phyloP scores from a whole-genome alignment of 345 rosid species.

The Syzygium oleosum region DNA sequence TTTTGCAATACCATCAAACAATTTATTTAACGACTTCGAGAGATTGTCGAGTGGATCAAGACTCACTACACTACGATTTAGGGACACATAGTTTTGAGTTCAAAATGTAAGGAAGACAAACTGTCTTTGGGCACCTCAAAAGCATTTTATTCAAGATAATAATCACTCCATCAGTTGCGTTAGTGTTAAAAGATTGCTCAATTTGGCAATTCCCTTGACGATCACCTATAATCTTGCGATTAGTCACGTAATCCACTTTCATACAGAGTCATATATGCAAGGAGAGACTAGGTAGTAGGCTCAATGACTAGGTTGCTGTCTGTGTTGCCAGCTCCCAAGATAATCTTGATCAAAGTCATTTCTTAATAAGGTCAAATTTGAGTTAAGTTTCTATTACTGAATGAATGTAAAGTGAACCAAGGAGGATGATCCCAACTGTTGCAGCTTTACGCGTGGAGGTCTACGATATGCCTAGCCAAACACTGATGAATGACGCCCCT shows the following conservation, averaged over 20 bases:
- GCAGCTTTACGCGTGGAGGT: conserved; percentile 7
- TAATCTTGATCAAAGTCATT: not conserved
- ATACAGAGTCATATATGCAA: not conserved
- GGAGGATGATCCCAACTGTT: conserved; percentile 5
- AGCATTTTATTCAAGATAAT: not conserved
- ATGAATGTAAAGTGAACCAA: conserved; percentile 5
- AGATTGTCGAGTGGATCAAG: not conserved
- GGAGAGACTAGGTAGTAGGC: not conserved
- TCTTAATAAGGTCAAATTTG: not conserved
- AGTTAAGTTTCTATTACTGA: not conserved
- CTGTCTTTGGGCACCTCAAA: not conserved
- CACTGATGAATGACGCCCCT: not conserved
- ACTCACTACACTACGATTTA: not conserved
- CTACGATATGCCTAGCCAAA: not conserved
- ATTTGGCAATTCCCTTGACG: not conserved
- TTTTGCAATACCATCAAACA: not conserved
- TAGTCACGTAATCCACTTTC: not conserved
- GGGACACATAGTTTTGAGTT: not conserved
- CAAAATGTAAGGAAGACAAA: not conserved
- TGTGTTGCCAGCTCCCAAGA: not conserved
- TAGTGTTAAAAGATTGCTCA: not conserved
- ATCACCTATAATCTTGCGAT: not conserved
- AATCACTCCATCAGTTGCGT: not conserved
- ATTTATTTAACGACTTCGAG: not conserved
- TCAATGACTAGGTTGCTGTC: not conserved